Base-by-base conservation (phyloP, 257 asterid species). In the Parsonsia alboflavescens region DNA sequence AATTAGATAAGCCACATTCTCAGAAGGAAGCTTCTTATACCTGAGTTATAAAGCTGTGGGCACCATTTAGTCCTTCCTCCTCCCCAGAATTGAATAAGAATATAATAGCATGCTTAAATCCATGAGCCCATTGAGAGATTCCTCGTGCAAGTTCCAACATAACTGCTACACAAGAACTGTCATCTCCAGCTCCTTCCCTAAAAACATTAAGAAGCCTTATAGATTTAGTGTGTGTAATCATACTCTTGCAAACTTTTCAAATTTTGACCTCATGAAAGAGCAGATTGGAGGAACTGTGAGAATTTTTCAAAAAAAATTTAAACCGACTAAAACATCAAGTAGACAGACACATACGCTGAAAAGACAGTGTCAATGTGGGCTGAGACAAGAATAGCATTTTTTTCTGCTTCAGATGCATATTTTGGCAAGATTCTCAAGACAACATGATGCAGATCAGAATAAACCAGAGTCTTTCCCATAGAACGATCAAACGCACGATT, bases 141-240 rank as follows among this genome's bases (percentile, higher is more conserved):
- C 97, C 99, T 62, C 99, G 92, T 73, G 99, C 97, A 88, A 95
- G 99, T 88, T 95, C 99, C 72, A 92, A 84, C 99, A 95, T 95
- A 73, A 95, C 98, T 63, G 96, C 89, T 76, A 95, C 93, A 75
- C 98, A 92, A 57, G 99, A 95, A 79, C 97, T 92, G 89, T 98
- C 92, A 81, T 95, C 99, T 54, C 99, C 98, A 74, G 98, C 99
- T 71, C 99, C 99, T 88, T 90, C 98, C 80, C 98, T 94, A 84
- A 82, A 57, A 63, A 75, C 9, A 61, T 70, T 44, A 50, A 39
- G 73, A 13, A 39, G 0, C 10, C 7, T 7, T 21, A n/a, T 7
- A 39, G 21, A 10, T 56, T 56, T 7, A 44, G 9, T 13, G 4
- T 7, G 33, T 65, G 8, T 19, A 42, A 39, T 36, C 30, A 7